Percentiles rank a stretch among this genome's conserved stretches.
Conservation (phyloP, 164 flowering plant species). For the Sextonia rubra region DNA sequence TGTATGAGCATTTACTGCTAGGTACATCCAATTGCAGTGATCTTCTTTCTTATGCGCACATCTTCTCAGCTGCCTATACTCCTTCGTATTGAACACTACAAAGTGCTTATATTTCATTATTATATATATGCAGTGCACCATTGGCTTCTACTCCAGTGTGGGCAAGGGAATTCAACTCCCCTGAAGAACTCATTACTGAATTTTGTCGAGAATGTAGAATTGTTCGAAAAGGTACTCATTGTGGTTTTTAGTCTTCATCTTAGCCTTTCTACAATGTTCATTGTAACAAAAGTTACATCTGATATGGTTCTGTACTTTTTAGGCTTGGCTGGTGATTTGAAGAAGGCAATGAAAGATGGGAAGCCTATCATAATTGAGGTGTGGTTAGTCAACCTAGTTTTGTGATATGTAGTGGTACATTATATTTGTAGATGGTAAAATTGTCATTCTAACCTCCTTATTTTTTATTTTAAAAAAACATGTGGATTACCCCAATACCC, state of each 20-base stretch:
- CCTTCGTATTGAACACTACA: not conserved
- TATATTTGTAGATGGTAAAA: not conserved
- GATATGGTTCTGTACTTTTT: conserved; percentile 16
- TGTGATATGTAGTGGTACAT: not conserved
- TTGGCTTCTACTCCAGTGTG: conserved; percentile 89
- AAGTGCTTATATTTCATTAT: not conserved
- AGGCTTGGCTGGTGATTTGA: conserved; percentile 98
- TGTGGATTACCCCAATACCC: not conserved
- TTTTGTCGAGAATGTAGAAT: conserved; percentile 95
- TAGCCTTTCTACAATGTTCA: not conserved
- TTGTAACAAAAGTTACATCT: conserved; percentile 4
- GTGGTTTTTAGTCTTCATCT: not conserved
- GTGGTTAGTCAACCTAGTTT: conserved; percentile 7
- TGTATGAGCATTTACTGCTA: not conserved
- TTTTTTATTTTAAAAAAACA: no score
- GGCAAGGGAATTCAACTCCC: conserved; percentile 80
- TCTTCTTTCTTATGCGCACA: not conserved
- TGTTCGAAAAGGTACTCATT: conserved; percentile 82
- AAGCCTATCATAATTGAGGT: conserved; percentile 99
- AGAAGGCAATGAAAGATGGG: conserved; percentile 99
- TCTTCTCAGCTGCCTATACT: not conserved
- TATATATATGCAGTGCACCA: conserved; percentile 61
- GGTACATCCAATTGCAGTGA: not conserved
- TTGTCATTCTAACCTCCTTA: not conserved
- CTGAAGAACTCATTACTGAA: conserved; percentile 90